Conservation (phyloP, 495 filamentous ascomycete species). For the Penicillium taxi region DNA sequence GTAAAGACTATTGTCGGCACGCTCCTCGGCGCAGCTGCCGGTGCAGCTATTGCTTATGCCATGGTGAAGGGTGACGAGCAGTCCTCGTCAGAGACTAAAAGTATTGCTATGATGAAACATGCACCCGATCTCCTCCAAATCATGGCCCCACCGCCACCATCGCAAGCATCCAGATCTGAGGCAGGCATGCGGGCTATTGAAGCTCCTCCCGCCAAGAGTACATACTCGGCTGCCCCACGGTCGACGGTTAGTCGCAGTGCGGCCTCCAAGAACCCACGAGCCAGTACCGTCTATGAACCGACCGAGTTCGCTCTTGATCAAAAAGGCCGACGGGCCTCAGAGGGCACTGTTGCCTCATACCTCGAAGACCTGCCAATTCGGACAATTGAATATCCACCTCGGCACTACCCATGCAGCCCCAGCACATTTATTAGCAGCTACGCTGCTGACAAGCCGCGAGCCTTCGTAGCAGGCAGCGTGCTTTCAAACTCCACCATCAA, state of each 20-base stretch:
- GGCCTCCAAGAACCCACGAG: slow-evolving; percentile 34
- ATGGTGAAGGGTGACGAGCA: slow-evolving; percentile 49
- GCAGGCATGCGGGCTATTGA: slow-evolving; percentile 32
- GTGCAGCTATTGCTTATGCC: slow-evolving; percentile 66
- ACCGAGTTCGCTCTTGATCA: slow-evolving; percentile 33
- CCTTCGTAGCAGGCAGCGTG: slow-evolving; percentile 23
- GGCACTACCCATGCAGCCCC: slow-evolving; percentile 22
- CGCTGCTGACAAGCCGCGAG: slow-evolving; percentile 26
- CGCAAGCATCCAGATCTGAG: slow-evolving; percentile 18
- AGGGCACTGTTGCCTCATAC: slow-evolving; percentile 30
- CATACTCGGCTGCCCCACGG: slow-evolving; percentile 26
- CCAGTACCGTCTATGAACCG: slow-evolving; percentile 37
- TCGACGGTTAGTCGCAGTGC: slow-evolving; percentile 27
- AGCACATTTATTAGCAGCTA: slow-evolving; percentile 39
- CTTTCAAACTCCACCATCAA: slow-evolving; percentile 40
- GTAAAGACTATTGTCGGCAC: slow-evolving; percentile 61
- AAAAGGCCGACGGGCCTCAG: slow-evolving; percentile 29
- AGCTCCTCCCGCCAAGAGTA: slow-evolving; percentile 32
- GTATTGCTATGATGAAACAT: slow-evolving; percentile 19
- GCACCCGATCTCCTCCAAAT: slow-evolving; percentile 24
- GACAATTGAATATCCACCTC: slow-evolving; percentile 38
- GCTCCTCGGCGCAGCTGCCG: slow-evolving; percentile 67
- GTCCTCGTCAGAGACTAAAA: slow-evolving; percentile 13
- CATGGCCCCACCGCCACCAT: slow-evolving; percentile 20
- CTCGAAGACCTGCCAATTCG: slow-evolving; percentile 30